Base-by-base conservation (phyloP, 352 stramenopile species). In the Phytopythium montanum region DNA sequence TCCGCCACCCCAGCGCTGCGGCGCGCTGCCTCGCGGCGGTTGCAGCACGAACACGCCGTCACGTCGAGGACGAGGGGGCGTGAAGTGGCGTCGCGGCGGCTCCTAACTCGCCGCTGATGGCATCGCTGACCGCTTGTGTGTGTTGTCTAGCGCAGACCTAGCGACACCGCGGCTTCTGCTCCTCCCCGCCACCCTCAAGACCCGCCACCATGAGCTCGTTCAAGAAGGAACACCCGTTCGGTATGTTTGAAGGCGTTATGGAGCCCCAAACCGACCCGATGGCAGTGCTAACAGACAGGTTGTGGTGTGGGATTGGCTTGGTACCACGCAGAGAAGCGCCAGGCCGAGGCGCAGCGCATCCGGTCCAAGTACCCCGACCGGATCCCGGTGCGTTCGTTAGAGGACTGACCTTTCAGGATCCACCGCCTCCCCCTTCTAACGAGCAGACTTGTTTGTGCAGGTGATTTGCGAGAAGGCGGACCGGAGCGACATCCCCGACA, bases 331-430 rank as follows among this genome's bases (percentile, higher is more conserved):
- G 97, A 99, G 75, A 98, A 99, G 82, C 92, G 97, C 55, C 97
- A 98, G 73, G 94, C 90, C 18, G 97, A 99, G 75, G 96, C 97
- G 48, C 94, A 99, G 76, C 92, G 96, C 60, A 99, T 99, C 62
- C 92, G 96, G 66, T 94, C 89, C 62, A 99, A 99, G 78, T 99
- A 99, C 79, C 97, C 97, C 12, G 97, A 99, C 79, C 89, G 97
- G 59, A 98, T 99, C 65, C 97, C 97, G 28, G 94, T 95, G 50
- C 28, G 73, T 68, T 14, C 10, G 2, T 12, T 19, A 16, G 49
- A n/a, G n/a, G n/a, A n/a, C 49, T 39, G 49, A n/a, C 28, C 49
- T 16, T 41, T 36, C 28, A 39, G 49, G 49, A 25, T 54, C 28
- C 16, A 7, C 28, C 6, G 18, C 21, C 29, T 16, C 26, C 14